These are phyloP conservation scores for Boletus subcaerulescens DNA, from an alignment of 768 basidiomycete species.

Conservation along the genomic window DNA sequence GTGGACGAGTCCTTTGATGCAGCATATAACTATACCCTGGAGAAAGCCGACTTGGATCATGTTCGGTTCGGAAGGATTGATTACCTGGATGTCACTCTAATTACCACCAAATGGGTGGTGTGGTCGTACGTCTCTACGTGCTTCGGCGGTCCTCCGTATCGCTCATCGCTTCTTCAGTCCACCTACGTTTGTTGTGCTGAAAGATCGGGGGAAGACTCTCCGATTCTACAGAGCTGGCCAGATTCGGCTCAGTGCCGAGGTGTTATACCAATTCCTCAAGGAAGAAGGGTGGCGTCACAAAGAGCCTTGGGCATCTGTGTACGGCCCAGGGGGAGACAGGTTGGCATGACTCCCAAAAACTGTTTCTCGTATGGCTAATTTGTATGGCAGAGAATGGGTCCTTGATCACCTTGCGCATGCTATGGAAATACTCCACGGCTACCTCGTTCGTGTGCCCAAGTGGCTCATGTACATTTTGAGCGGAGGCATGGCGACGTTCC, in stretches of 20 bases:
- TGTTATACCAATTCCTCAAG: constrained; percentile 63
- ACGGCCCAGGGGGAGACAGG: constrained; percentile 76
- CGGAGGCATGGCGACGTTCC: constrained; percentile 61
- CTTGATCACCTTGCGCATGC: constrained; percentile 55
- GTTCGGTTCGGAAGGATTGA: constrained; percentile 85
- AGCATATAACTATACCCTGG: constrained; percentile 61
- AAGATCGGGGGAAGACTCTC: constrained; percentile 71
- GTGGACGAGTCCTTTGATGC: constrained; percentile 74
- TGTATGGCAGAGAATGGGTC: constrained; percentile 55
- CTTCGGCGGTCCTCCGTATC: not conserved
- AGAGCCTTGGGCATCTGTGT: constrained; percentile 67
- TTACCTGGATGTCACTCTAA: constrained; percentile 76
- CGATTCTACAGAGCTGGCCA: constrained; percentile 73
- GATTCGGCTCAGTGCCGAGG: constrained; percentile 56
- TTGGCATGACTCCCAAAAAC: constrained; percentile 27
- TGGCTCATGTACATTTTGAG: constrained; percentile 68
- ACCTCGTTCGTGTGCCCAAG: constrained; percentile 55
- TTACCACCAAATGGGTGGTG: constrained; percentile 84
- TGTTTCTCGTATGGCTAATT: constrained; percentile 6
- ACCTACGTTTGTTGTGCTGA: constrained; percentile 68
- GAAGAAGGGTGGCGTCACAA: constrained; percentile 59
- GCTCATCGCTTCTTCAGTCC: constrained; percentile 46
- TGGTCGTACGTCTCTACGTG: constrained; percentile 63
- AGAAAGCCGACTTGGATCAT: constrained; percentile 61
- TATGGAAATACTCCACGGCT: constrained; percentile 51